A percentile compares a stretch with the other conserved stretches of the same genome.
phyloP scores from a whole-genome alignment of 495 filamentous ascomycete species.

The Penicillium alfredii region DNA sequence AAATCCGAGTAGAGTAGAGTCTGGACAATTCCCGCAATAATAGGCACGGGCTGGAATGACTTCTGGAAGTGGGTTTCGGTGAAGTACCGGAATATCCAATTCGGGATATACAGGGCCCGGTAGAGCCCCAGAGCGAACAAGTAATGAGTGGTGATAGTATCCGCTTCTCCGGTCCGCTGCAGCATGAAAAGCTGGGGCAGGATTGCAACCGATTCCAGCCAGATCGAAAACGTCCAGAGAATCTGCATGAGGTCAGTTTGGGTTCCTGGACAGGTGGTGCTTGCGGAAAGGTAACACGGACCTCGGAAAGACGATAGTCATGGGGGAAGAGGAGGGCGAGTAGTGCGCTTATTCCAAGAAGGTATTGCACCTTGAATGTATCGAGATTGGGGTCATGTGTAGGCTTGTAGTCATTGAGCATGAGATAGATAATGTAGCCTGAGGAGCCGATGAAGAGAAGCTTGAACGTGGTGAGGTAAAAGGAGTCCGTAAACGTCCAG shows the following conservation, averaged over 20 bases:
- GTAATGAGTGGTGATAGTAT: constrained; percentile 97
- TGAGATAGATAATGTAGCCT: constrained; percentile 89
- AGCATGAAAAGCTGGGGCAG: constrained; percentile 97
- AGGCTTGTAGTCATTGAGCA: constrained; percentile 92
- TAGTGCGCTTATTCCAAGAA: constrained; percentile 70
- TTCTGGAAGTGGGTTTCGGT: constrained; percentile 48
- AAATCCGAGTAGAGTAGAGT: constrained; percentile 96
- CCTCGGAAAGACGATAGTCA: constrained; percentile 62
- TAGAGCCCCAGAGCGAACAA: constrained; percentile 92
- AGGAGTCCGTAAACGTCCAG: constrained; percentile 69
- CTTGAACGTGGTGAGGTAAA: constrained; percentile 93
- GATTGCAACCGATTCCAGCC: constrained; percentile 94
- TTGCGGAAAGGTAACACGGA: constrained; percentile 16
- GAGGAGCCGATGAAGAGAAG: constrained; percentile 88
- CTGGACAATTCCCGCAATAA: constrained; percentile 83
- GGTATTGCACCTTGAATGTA: constrained; percentile 92
- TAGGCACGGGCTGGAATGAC: constrained; percentile 72
- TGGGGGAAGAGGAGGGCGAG: constrained; percentile 81
- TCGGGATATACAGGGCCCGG: constrained; percentile 92
- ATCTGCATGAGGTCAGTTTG: constrained; percentile 49
- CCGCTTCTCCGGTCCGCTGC: constrained; percentile 93
- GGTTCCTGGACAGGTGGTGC: not conserved
- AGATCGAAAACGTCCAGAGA: constrained; percentile 94
- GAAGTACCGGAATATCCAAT: constrained; percentile 90
- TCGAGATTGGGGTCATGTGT: constrained; percentile 94